Base-by-base conservation (phyloP, 192 early-diverging fungal genomes). In the Backusella tuberculispora region DNA sequence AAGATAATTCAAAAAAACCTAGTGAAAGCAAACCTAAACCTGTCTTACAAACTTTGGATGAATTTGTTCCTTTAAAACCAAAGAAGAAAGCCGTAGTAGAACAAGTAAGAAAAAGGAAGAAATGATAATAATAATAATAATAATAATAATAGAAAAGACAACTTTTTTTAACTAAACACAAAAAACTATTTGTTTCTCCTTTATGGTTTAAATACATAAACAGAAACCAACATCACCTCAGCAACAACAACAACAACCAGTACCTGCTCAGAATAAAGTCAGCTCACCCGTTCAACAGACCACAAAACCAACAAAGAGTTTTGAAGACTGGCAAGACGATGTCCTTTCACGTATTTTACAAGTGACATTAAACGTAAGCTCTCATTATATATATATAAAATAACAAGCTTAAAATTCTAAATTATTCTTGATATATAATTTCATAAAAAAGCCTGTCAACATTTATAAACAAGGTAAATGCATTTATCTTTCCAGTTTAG, bases 291-390 rank as follows among this genome's bases (percentile, higher is more conserved):
- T 0, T 19, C 73, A 21, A 80, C 75, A 21, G 29, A 48, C 75
- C 2, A 74, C 72, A 47, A 76, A 73, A 34, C 73, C 88, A 9
- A 65, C 78, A 38, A 78, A 87, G 63, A 84, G 83, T 0, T 84
- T 90, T 72, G 88, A 88, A 29, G 88, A 89, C 17, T 98, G 96
- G 96, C 93, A 94, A 77, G 91, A 95, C 78, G 90, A 93, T 45
- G 92, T 91, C 6, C 79, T 95, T 17, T 92, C 91, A 14, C 88
- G 85, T 68, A 86, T 98, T 40, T 85, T 98, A 64, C 81, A 87
- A 17, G 90, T 95, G 24, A 94, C 94, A 12, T 83, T 98, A 37
- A 82, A 93, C 80, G 93, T 91, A 83, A 78, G 80, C 75, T 6
- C 38, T 19, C 38, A 3, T n/a, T 69, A 15, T 21, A 17, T 42